phyloP scores from a whole-genome alignment of 164 flowering plant species.

The Stephania yunnanensis region DNA sequence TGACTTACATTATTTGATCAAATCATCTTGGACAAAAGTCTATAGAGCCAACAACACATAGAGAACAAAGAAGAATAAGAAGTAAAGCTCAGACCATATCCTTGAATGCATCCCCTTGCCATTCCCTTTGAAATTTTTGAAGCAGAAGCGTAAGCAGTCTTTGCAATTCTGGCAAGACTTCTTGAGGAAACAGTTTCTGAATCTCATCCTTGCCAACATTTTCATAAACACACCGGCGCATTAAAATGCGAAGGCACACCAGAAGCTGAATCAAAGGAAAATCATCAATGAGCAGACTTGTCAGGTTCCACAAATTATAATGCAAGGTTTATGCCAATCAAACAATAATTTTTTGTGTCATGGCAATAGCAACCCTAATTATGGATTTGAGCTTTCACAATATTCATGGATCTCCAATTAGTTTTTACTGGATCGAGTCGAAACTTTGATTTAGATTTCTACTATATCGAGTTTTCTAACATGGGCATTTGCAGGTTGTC shows the following conservation, averaged over 20 bases:
- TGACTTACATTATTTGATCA: not conserved
- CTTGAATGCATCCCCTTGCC: conserved; percentile 43
- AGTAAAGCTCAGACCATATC: not conserved
- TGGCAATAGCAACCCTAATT: not conserved
- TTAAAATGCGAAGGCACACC: conserved; percentile 69
- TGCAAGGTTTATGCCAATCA: not conserved
- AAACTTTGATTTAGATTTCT: no score
- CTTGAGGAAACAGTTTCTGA: conserved; percentile 60
- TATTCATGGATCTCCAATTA: not conserved
- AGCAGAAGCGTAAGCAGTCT: conserved; percentile 66
- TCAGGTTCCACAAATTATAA: not conserved
- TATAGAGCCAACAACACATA: not conserved
- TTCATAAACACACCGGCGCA: conserved; percentile 59
- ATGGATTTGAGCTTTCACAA: not conserved
- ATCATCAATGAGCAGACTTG: not conserved
- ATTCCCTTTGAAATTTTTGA: conserved; percentile 71
- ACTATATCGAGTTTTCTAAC: no score
- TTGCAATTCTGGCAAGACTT: conserved; percentile 62
- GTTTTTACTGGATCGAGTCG: no score
- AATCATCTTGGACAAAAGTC: not conserved
- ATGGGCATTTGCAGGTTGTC: no score
- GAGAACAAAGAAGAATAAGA: not conserved
- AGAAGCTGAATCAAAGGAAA: conserved; percentile 43
- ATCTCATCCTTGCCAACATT: conserved; percentile 58
- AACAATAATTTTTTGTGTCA: no score